Evolutionary conservation across 352 stramenopile genomes (phyloP), one percentile per base, ranked within the genome.

Genomic region (Phytophthora vignae): DNA sequence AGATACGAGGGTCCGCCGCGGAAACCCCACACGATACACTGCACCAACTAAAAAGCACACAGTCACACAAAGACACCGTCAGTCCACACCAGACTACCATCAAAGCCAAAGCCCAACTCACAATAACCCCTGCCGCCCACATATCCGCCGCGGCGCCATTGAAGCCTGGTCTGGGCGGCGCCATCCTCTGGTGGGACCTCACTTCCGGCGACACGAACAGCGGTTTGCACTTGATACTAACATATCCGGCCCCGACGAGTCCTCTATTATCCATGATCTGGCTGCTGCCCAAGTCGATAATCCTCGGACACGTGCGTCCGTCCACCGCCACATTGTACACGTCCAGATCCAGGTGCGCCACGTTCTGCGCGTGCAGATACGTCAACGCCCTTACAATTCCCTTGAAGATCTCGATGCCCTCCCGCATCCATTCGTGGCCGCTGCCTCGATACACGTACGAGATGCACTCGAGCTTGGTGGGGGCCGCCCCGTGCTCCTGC

Each of bases 301-400:
- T 88, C 48, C 89, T 88, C 21, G 87, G 74, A 48, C 73, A 67
- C 21, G 67, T 57, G 15, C 78, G 67, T 60, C 74, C 79, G 71
- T 95, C 89, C 49, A 96, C 83, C 17, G 87, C 87, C 27, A 96
- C 78, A 65, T 96, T 96, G 76, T 94, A 96, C 53, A 94, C 88
- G 72, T 96, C 89, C 9, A 96, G 61, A 69, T 96, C 89, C 42
- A 95, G 63, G 65, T 96, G 89, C 25, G 86, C 87, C 19, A 96
- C 86, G 55, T 74, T 82, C 69, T 94, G 84, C 11, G 87, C 86
- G 55, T 96, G 89, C 19, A 96, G 46, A 71, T 95, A 96, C 62
- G 86, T 93, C 40, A 96, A 77, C 0, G 83, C 89, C 11, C 81
- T 49, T 52, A 91, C 80, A 46, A 96, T 80, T 6, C 82, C 81